Evolutionary conservation across 306 rosid species (phyloP).

Genomic region (Benincasa hispida): DNA sequence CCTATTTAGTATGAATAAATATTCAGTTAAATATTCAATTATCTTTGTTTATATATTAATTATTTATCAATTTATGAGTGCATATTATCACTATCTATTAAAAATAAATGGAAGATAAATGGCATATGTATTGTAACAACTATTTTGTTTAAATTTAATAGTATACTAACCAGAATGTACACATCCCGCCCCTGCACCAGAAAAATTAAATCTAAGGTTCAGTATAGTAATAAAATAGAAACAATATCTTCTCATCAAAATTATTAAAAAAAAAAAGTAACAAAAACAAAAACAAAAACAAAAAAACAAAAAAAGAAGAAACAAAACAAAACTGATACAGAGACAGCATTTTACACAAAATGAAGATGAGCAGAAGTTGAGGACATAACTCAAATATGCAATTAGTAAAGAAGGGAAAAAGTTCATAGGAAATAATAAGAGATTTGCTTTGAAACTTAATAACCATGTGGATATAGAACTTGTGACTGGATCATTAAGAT

Average conservation of each 20-base stretch:
- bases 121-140: not conserved
- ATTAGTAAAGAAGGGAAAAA: not conserved
- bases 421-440: not conserved
- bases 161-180: slow-evolving; percentile 74
- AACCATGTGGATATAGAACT: not conserved
- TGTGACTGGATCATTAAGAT: not conserved
- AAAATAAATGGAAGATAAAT: not conserved
- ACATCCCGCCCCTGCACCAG: slow-evolving; percentile 82
- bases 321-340: not conserved
- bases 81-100: not conserved
- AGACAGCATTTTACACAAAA: not conserved
- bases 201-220: slow-evolving; percentile 14
- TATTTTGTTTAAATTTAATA: not conserved
- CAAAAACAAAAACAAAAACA: too few relatives aligned
- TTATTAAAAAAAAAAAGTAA: too few relatives aligned
- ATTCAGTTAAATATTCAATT: not conserved
- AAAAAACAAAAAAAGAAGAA: too few relatives aligned
- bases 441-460: not conserved
- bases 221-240: slow-evolving; percentile 9
- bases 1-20: too few relatives aligned
- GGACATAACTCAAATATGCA: not conserved
- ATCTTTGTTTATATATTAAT: not conserved
- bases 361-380: not conserved
- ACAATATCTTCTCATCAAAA: not conserved
- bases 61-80: not conserved